phyloP scores from a whole-genome alignment of 208 protist genomes.

The Balamuthia mandrillaris region DNA sequence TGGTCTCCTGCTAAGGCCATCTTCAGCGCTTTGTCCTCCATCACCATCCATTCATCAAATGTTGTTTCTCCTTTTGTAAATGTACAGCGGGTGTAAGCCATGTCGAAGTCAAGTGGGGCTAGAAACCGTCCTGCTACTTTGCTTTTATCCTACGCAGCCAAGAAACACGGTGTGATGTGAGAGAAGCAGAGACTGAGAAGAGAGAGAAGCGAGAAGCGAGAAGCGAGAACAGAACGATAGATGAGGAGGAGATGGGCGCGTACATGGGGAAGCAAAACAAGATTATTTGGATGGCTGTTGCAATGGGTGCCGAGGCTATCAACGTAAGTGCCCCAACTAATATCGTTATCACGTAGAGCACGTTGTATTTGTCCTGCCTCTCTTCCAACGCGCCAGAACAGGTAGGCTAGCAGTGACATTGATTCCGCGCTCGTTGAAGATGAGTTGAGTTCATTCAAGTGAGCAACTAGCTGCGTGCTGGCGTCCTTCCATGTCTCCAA shows the following conservation, averaged over 20 bases:
- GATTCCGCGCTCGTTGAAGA: too few species aligned
- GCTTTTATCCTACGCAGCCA: too few species aligned
- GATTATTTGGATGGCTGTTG: constrained; percentile 49
- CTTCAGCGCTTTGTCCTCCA: constrained; percentile 24
- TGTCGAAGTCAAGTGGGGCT: constrained; percentile 53
- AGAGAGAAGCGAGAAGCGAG: neutral
- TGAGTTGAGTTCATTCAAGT: too few species aligned
- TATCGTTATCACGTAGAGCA: constrained; percentile 22
- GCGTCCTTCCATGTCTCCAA: too few species aligned
- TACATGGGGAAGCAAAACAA: constrained; percentile 45
- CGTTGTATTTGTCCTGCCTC: constrained; percentile 39
- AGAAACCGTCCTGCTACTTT: too few species aligned
- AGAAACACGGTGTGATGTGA: neutral
- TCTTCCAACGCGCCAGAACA: too few species aligned
- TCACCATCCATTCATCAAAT: constrained; percentile 41
- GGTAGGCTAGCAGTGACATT: too few species aligned
- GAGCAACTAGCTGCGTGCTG: too few species aligned
- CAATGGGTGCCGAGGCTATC: constrained; percentile 44
- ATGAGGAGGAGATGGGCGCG: neutral
- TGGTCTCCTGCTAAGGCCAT: constrained; percentile 47
- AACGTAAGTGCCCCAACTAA: constrained; percentile 50
- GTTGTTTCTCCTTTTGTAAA: constrained; percentile 33
- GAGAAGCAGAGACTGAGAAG: neutral
- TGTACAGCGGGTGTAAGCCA: constrained; percentile 32
- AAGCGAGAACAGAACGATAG: neutral